A percentile compares a stretch with the other conserved stretches of the same genome.
These are phyloP conservation scores for Penstemon newberryi DNA, from an alignment of 257 asterid species.

Conservation along the genomic window DNA sequence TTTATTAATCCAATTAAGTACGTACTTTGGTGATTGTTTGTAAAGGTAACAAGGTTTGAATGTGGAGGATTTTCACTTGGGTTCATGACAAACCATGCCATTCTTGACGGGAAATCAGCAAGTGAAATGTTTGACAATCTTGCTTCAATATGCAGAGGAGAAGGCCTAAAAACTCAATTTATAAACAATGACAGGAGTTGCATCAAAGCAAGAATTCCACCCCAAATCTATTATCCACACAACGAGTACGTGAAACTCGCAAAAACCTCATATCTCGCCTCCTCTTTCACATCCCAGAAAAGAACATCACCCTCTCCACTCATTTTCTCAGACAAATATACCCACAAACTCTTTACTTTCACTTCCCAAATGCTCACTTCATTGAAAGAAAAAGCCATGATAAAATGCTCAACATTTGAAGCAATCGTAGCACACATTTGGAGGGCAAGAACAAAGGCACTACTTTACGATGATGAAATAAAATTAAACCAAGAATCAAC, in stretches of 20 bases:
- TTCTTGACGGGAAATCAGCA: slow-evolving; percentile 51
- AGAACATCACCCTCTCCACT: slow-evolving; percentile 38
- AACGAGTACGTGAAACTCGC: slow-evolving; percentile 34
- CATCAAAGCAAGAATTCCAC: slow-evolving; percentile 47
- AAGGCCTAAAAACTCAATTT: slow-evolving; percentile 25
- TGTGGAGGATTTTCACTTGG: slow-evolving; percentile 52
- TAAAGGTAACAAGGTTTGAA: slow-evolving; percentile 45
- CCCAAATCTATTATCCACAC: slow-evolving; percentile 43
- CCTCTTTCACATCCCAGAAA: slow-evolving; percentile 44
- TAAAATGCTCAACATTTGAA: slow-evolving; percentile 48
- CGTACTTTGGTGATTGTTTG: neutral
- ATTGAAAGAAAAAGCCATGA: slow-evolving; percentile 28
- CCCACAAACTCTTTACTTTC: slow-evolving; percentile 40
- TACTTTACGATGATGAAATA: neutral
- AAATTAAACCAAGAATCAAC: slow-evolving; percentile 26
- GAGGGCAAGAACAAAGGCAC: slow-evolving; percentile 44
- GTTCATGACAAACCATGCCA: slow-evolving; percentile 44
- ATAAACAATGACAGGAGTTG: slow-evolving; percentile 40
- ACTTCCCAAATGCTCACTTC: slow-evolving; percentile 27
- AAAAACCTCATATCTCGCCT: slow-evolving; percentile 23
- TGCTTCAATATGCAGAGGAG: slow-evolving; percentile 43
- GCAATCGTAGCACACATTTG: slow-evolving; percentile 46
- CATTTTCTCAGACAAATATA: slow-evolving; percentile 36
- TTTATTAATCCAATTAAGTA: too few relatives aligned
- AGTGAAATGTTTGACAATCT: slow-evolving; percentile 45